These are phyloP conservation scores for Thecaphora frezii DNA, from an alignment of 1,284 basidiomycete genomes.

Conservation along the genomic window DNA sequence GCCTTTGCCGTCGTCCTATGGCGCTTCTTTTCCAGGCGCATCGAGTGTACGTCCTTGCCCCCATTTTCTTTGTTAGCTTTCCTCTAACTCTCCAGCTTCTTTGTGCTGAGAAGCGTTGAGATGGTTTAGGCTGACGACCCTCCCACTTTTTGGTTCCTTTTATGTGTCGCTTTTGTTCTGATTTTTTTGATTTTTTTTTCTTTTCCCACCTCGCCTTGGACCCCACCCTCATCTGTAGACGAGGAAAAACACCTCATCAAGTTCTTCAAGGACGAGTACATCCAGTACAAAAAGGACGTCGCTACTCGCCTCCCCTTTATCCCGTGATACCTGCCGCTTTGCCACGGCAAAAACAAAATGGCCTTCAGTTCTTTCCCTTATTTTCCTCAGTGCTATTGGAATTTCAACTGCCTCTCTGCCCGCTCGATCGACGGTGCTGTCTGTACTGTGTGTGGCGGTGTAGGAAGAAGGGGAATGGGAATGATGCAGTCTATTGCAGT, in stretches of 20 bases:
- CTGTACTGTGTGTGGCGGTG: no score
- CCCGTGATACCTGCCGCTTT: no score
- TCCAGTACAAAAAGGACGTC: conserved; percentile 70
- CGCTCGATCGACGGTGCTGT: no score
- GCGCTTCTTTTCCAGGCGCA: conserved; percentile 83
- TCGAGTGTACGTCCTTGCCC: conserved; percentile 63
- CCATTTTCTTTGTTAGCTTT: neutral
- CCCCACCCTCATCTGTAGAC: conserved; percentile 60
- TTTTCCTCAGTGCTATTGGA: neutral
- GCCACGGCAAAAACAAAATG: conserved; percentile 7
- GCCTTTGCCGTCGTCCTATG: conserved; percentile 71
- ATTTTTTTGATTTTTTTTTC: no score
- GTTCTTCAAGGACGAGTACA: conserved; percentile 82
- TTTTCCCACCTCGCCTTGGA: conserved; percentile 1
- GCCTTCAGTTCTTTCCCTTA: neutral
- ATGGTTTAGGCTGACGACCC: no score
- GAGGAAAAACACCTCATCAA: conserved; percentile 73
- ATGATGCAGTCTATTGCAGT: no score
- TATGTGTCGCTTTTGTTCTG: no score
- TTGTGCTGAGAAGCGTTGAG: no score
- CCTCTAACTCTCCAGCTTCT: no score
- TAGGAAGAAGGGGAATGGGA: no score
- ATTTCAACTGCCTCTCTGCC: no score
- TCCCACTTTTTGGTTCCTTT: no score
- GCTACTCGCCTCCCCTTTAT: conserved; percentile 69